Evolutionary conservation across 176 grass and related monocot species (phyloP).

Genomic region (Echinochloa phyllopogon): DNA sequence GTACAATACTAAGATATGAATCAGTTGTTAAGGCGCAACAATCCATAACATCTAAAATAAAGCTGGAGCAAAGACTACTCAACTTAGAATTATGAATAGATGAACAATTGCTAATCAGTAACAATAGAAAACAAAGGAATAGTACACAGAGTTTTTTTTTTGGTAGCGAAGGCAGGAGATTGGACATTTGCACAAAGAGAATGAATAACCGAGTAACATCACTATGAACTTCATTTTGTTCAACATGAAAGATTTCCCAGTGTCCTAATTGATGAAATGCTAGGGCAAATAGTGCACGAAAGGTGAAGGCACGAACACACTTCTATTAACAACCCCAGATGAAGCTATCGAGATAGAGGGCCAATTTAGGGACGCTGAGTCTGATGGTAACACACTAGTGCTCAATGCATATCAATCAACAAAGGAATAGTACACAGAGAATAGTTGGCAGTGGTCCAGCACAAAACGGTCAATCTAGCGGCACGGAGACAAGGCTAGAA

Average conservation of each 20-base stretch:
- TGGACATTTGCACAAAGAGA: background rate
- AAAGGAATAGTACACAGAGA: background rate
- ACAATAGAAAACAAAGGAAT: background rate
- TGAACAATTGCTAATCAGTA: background rate
- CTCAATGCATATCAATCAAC: background rate
- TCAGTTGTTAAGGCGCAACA: background rate
- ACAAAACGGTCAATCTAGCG: background rate
- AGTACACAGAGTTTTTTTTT: background rate
- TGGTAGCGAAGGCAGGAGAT: background rate
- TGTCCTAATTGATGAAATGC: background rate
- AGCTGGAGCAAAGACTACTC: background rate
- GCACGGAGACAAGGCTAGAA: background rate
- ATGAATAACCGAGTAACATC: background rate
- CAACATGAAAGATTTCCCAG: background rate
- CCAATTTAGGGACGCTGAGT: background rate
- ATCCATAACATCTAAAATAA: background rate
- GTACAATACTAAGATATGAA: background rate
- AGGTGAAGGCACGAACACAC: background rate
- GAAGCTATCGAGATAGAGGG: background rate
- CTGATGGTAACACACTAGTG: background rate
- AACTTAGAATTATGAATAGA: conserved; percentile 12
- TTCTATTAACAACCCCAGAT: conserved; percentile 21
- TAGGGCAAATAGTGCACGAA: background rate
- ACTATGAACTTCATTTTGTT: background rate
- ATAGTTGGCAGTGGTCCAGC: background rate